Evolutionary conservation across 108 stramenopile species (phyloP), one percentile per base, ranked within the genome.

Genomic region (Cyclostephanos invisitatus): DNA sequence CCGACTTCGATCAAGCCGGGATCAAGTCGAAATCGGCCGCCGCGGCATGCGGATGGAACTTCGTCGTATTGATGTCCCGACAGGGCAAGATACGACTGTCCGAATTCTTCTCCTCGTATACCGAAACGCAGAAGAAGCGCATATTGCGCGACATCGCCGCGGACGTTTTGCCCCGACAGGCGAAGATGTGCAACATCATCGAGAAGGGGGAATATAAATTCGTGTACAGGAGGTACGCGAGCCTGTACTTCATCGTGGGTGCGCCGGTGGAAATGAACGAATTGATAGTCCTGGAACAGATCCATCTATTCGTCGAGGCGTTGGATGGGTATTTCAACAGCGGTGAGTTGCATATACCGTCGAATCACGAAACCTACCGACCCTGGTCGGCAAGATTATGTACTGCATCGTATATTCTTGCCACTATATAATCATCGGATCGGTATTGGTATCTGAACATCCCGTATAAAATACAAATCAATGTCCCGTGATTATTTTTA

Each of bases 161-260:
- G 27, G 92, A 94, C 68, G 89, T 98, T 17, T 71, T 98, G 61
- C 92, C 95, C 12, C 89, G 98, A n/a, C 92, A 94, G 38, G 94
- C 96, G n/a, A 98, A 97, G 80, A 97, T 98, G 97, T 97, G 97
- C 83, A 98, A 97, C 77, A 96, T 98, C 70, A 96, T 98, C 54
- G 97, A 97, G 82, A 96, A 97, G 92, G 86, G 94, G 70, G 89
- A 95, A 21, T 93, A 97, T 76, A 98, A 98, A 70, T 88, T 95
- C 66, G 87, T 95, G 29, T 95, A 95, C 62, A 65, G 94, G 56
- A 81, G 94, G 37, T 95, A 95, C 76, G 94, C 94, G 6, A 87
- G 86, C 63, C 76, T 95, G 68, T 95, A 95, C 72, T 95, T 95
- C 75, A 86, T 95, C 8, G 90, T 87, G 28, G 94, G 94, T 17